Evolutionary conservation across 2,329 filamentous ascomycete genomes (phyloP), one percentile per base, ranked within the genome.

Genomic region (Neonectria neomacrospora): DNA sequence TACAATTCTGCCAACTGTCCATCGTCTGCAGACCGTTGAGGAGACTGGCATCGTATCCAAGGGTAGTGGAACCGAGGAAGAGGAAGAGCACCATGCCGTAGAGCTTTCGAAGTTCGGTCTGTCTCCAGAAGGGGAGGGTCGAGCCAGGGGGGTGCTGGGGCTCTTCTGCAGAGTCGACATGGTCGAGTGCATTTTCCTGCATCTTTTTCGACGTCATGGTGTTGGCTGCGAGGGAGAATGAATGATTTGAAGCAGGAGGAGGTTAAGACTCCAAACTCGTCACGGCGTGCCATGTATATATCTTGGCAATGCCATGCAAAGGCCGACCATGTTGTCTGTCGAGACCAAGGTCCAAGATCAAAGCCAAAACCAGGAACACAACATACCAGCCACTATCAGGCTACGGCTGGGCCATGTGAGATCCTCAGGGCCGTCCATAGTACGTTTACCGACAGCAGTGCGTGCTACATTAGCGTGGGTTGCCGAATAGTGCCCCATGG

Each of bases 31-130:
- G 45, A 0, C 68, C 70, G 0, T 72, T 72, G 1, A 72, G 51
- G 0, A 72, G 22, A n/a, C 63, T 69, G 0, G 62, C 63, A 12
- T 72, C 70, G 9, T 71, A 72, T 0, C 70, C 70, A 0, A 71
- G 65, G 0, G 70, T 72, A 3, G 70, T 72, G 10, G 70, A 72
- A 0, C 70, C 70, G 47, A 72, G 42, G 37, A 72, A 72, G 5
- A 72, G 61, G 18, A 72, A 72, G 0, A 64, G 20, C 70, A 72
- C 72, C 54, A 72, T 71, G 5, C 58, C 37, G 37, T 72, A 72
- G 1, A 72, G 20, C 50, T 72, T 72, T 3, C 70, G 52, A 3
- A 72, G 48, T 12, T 72, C 67, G 0, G 67, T 64, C 37, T 72
- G 70, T 51, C 71, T 68, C 70, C 70, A 72, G 50, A 71, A 70